These are phyloP conservation scores for Viola pubescens DNA, from an alignment of 441 rosid genomes.

Conservation along the genomic window DNA sequence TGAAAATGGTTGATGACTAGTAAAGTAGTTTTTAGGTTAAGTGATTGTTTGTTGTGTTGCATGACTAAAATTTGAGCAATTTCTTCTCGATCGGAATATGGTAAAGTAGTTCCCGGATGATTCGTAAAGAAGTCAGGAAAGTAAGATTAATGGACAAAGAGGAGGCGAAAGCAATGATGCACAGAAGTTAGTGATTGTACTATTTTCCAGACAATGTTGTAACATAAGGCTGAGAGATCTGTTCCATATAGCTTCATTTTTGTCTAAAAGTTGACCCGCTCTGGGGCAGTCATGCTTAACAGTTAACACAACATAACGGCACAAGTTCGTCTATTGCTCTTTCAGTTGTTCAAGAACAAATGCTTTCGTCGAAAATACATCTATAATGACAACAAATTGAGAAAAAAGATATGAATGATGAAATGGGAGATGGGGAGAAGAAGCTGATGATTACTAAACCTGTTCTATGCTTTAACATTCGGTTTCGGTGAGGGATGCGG, in stretches of 20 bases:
- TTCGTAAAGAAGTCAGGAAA: too few relatives aligned
- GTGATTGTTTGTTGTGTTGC: not conserved
- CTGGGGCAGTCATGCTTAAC: conserved; percentile 26
- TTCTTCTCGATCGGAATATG: too few relatives aligned
- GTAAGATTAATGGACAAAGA: too few relatives aligned
- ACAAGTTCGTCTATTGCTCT: conserved; percentile 28
- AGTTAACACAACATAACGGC: conserved; percentile 27
- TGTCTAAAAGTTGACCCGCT: conserved; percentile 15
- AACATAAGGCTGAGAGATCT: conserved; percentile 2
- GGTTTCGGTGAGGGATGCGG: conserved; percentile 61
- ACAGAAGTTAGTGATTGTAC: not conserved
- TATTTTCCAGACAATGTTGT: not conserved
- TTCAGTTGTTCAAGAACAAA: conserved; percentile 33
- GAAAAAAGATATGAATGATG: conserved; percentile 15
- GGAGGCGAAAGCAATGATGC: not conserved
- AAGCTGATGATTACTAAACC: conserved; percentile 19
- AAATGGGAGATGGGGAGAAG: conserved; percentile 3
- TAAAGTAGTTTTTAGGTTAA: not conserved
- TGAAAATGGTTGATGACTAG: not conserved
- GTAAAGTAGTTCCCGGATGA: too few relatives aligned
- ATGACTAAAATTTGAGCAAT: too few relatives aligned
- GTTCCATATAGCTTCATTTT: conserved; percentile 2
- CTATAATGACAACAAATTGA: conserved; percentile 20
- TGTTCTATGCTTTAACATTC: conserved; percentile 30
- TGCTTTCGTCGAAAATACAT: conserved; percentile 30